Percentiles rank a stretch among this genome's conserved stretches.
Evolutionary conservation across 352 stramenopile species (phyloP).

Genomic region (Elongisporangium prolatum): DNA sequence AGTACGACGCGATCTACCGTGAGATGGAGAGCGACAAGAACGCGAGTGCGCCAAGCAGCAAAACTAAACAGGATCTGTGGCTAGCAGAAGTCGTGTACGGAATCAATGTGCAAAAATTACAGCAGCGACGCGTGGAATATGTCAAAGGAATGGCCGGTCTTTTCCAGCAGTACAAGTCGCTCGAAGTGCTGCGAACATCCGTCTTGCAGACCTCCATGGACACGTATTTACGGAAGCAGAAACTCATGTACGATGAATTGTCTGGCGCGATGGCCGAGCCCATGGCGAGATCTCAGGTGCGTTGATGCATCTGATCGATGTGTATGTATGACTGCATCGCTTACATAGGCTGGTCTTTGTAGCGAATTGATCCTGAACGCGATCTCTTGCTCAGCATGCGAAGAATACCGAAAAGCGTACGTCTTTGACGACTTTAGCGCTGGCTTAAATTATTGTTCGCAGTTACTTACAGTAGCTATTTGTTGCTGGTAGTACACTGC

Average conservation of each 20-base stretch:
- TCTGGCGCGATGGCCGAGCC: slow-evolving; percentile 60
- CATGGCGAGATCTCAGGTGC: slow-evolving; percentile 55
- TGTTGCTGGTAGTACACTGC: slow-evolving; percentile 50
- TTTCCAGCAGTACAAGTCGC: slow-evolving; percentile 81
- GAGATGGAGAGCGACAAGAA: slow-evolving; percentile 44
- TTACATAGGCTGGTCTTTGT: slow-evolving; percentile 2
- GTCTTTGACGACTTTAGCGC: slow-evolving; percentile 3
- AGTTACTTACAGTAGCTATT: background rate
- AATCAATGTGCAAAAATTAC: slow-evolving; percentile 65
- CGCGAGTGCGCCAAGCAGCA: slow-evolving; percentile 3
- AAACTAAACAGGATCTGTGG: slow-evolving; percentile 50
- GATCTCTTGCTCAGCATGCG: slow-evolving; percentile 74
- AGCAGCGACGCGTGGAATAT: slow-evolving; percentile 62
- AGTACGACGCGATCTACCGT: slow-evolving; percentile 54
- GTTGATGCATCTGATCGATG: background rate
- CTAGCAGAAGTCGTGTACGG: slow-evolving; percentile 71
- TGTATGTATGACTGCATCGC: background rate
- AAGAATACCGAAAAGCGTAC: slow-evolving; percentile 82
- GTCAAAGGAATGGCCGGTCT: slow-evolving; percentile 79
- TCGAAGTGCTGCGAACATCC: slow-evolving; percentile 63
- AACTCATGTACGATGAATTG: slow-evolving; percentile 70
- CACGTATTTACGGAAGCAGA: slow-evolving; percentile 80
- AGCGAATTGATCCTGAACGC: slow-evolving; percentile 76
- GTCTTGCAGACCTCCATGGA: slow-evolving; percentile 75
- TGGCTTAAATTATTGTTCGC: background rate